Conservation (phyloP, 2,329 filamentous ascomycete species). For the Monosporascus sp. region DNA sequence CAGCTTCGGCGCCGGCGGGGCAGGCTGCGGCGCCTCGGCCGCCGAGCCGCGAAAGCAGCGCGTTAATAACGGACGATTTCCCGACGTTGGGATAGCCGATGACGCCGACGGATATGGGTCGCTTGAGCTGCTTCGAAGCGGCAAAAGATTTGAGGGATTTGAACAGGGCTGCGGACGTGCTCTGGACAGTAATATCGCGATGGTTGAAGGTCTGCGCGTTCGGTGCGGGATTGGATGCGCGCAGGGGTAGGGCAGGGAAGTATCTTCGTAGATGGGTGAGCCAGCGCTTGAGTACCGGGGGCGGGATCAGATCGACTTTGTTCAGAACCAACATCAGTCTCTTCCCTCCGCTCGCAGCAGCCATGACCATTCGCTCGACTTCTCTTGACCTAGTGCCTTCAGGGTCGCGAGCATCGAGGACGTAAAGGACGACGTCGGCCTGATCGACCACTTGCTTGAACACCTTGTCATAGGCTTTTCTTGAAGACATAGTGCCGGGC, state of each 20-base stretch:
- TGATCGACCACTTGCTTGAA: slow-evolving; percentile 90
- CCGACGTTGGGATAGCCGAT: slow-evolving; percentile 96
- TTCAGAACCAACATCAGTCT: slow-evolving; percentile 87
- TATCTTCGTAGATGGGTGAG: slow-evolving; percentile 77
- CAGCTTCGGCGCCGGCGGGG: slow-evolving; percentile 85
- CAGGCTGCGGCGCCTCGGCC: slow-evolving; percentile 64
- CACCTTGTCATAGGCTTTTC: slow-evolving; percentile 88
- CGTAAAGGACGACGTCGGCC: slow-evolving; percentile 87
- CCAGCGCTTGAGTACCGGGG: slow-evolving; percentile 78
- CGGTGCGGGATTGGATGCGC: slow-evolving; percentile 73
- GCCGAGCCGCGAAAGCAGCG: slow-evolving; percentile 72
- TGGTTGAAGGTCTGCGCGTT: slow-evolving; percentile 92
- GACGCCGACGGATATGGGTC: slow-evolving; percentile 83
- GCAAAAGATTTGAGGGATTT: slow-evolving; percentile 87
- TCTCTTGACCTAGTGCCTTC: slow-evolving; percentile 87
- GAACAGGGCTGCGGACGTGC: slow-evolving; percentile 79
- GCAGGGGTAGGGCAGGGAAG: slow-evolving; percentile 86
- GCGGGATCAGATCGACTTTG: slow-evolving; percentile 90
- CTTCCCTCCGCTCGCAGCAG: slow-evolving; percentile 77
- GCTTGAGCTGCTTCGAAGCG: slow-evolving; percentile 76
- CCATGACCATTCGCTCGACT: slow-evolving; percentile 86
- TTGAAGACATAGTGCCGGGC: slow-evolving; percentile 56
- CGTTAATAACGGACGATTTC: slow-evolving; percentile 95
- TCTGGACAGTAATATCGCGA: slow-evolving; percentile 80
- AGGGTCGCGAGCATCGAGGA: slow-evolving; percentile 86